Evolutionary conservation across 1,139 yeast species (phyloP).

Genomic region (Candida gigantensis): DNA sequence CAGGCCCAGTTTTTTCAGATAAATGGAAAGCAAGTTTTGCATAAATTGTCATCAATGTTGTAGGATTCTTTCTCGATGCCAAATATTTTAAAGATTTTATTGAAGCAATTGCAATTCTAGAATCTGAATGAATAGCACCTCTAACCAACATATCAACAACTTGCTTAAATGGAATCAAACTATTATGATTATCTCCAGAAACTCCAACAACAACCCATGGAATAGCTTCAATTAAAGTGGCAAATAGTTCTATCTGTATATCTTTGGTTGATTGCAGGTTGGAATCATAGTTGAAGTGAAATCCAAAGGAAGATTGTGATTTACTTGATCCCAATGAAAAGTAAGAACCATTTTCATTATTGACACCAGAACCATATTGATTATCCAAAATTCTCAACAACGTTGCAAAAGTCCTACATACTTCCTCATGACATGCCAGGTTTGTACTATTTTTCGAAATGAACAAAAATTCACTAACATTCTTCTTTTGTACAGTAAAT

Average conservation of each 20-base stretch:
- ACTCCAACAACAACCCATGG: constrained; percentile 64
- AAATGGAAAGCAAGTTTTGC: constrained; percentile 80
- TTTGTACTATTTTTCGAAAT: constrained; percentile 48
- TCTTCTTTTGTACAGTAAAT: constrained; percentile 19
- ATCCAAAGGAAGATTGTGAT: constrained; percentile 31
- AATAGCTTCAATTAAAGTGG: constrained; percentile 64
- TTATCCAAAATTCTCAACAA: constrained; percentile 62
- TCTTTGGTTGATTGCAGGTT: constrained; percentile 32
- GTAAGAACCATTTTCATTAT: constrained; percentile 21
- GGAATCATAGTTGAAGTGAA: constrained; percentile 56
- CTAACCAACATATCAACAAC: constrained; percentile 74
- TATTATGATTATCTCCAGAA: constrained; percentile 25
- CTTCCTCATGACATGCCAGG: constrained; percentile 69
- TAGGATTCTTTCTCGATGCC: constrained; percentile 72
- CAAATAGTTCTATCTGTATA: constrained; percentile 61
- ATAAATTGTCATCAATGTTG: constrained; percentile 67
- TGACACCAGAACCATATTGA: constrained; percentile 53
- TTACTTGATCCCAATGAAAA: constrained; percentile 14
- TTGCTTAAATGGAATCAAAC: constrained; percentile 50
- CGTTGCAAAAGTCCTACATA: constrained; percentile 61
- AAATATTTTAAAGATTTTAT: constrained; percentile 61
- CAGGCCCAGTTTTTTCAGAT: constrained; percentile 57
- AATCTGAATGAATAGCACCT: constrained; percentile 70
- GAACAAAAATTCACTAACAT: constrained; percentile 31
- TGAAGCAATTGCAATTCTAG: constrained; percentile 62